Evolutionary conservation across 2,329 filamentous ascomycete genomes (phyloP), one percentile per base, ranked within the genome.

Genomic region (Hymenoscyphus scutula): DNA sequence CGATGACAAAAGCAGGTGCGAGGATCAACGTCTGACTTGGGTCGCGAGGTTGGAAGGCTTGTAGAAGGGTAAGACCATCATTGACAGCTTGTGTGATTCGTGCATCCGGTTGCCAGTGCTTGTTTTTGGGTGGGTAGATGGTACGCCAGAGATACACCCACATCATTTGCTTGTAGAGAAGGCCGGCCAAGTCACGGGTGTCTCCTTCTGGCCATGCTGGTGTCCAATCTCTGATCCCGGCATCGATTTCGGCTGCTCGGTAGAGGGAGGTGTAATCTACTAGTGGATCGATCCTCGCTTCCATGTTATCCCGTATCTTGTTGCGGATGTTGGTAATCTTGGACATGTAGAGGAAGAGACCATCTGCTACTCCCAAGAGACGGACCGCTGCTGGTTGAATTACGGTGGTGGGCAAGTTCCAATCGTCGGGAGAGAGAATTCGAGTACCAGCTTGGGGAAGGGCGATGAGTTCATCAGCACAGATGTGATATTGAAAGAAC

Each of bases 401-500:
- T 29, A 69, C 64, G 30, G 63, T 69, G 37, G 60, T 53, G 6
- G 69, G 65, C 17, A 72, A 59, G 34, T 71, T 68, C 68, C 67
- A 70, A n/a, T 70, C 67, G 37, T 70, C 63, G 5, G 58, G 58
- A 6, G 69, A 61, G 29, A 68, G 53, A 19, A 67, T 60, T 25
- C 67, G n/a, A 23, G 41, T 48, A 76, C 71, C 7, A 75, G 76
- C 15, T 71, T 75, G 53, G 5, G 74, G 65, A 75, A 77, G 17
- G 79, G 79, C 81, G 58, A 88, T 78, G 1, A 88, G 76, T 65
- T 88, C 84, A 68, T 88, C 85, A n/a, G 84, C 84, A 64, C 81
- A 84, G 48, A 88, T 84, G 74, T 95, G 91, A 70, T 95, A 96
- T 73, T 92, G 89, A 75, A 96, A 94, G 76, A 96, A 94, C 73